Evolutionary conservation across 345 rosid species (phyloP), one percentile per base, ranked within the genome.

Genomic region (Aegle marmelos): DNA sequence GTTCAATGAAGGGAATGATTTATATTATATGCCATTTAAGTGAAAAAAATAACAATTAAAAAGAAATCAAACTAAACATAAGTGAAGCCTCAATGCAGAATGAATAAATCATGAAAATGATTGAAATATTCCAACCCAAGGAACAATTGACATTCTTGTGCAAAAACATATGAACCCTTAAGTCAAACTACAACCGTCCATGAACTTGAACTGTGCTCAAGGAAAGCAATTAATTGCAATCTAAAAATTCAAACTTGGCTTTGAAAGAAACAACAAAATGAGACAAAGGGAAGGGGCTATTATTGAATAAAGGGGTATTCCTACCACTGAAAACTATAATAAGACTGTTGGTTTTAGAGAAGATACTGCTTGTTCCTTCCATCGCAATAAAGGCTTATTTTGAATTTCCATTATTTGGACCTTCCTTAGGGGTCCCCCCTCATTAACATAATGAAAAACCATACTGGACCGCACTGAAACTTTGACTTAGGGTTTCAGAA

Each of bases 391-490:
- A 73, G 53, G 34, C 22, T 13, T 17, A 9, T 25, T 73, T 76
- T 72, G 77, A 80, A 78, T 83, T 80, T 80, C 74, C 68, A 27
- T 28, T 39, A 74, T 60, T 69, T 73, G 74, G 9, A 36, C 22
- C 77, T 19, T 11, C 69, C 53, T 56, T 22, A 25, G 74, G 22
- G 85, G 80, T 33, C 77, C 86, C 79, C 68, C 68, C 28, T 48
- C 33, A 41, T 22, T 25, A 45, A 45, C 16, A 11, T 41, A 54
- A 57, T 39, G 28, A 56, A 39, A 31, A 19, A 0, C 6, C 5
- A 76, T 53, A 64, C 6, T 41, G 79, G 82, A 78, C 87, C 82
- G 65, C 81, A 17, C 6, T 53, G 57, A 14, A 13, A 16, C 30
- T 28, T 58, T 36, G 54, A 72, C 31, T 73, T 41, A 39, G 31